Conservation (phyloP, 129 eudicot genomes). For the Rutidosis leptorrhynchoides region DNA sequence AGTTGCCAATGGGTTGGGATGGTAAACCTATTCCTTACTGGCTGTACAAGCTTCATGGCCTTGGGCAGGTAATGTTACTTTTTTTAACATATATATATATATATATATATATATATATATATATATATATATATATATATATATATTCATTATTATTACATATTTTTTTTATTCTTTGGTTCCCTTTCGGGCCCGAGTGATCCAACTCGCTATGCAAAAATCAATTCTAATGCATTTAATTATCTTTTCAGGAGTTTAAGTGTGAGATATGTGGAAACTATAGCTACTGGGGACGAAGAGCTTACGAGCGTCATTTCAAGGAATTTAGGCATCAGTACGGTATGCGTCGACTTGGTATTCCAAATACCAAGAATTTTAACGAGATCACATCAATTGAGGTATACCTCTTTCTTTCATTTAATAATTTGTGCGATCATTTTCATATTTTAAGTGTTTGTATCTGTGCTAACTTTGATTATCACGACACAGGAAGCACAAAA, state of each 20-base stretch:
- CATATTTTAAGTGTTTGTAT: not conserved
- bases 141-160: no score
- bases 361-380: constrained; percentile 92
- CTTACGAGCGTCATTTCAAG: constrained; percentile 96
- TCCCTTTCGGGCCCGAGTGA: no score
- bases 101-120: no score
- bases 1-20: constrained; percentile 98
- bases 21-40: constrained; percentile 99
- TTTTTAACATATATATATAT: not conserved
- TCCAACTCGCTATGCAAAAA: no score
- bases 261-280: constrained; percentile 98
- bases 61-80: constrained; percentile 22
- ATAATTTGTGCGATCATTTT: not conserved
- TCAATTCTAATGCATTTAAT: not conserved
- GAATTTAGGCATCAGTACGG: constrained; percentile 98
- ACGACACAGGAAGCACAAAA: constrained; percentile 61
- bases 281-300: constrained; percentile 97
- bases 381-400: constrained; percentile 96
- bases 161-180: no score
- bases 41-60: constrained; percentile 98
- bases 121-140: no score
- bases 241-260: constrained; percentile 73
- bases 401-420: not conserved
- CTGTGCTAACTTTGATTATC: not conserved
- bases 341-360: constrained; percentile 98